Conservation (phyloP, 306 rosid species). For the Cucurbita moschata region DNA sequence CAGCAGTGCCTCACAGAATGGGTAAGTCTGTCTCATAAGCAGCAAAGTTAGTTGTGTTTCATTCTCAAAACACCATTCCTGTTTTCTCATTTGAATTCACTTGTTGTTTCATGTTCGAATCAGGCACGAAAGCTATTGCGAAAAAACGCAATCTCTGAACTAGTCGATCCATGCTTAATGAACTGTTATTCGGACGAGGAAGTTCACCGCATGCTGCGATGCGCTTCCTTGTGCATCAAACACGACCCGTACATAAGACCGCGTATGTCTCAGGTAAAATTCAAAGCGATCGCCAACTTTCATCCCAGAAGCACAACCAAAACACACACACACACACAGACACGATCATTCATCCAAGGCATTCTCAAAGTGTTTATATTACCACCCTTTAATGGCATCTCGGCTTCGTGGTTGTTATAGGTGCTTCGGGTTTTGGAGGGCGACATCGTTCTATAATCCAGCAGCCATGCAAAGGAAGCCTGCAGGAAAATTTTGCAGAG, state of each 20-base stretch:
- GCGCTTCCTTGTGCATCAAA: conserved; percentile 67
- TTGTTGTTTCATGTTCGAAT: not conserved
- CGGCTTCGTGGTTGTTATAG: conserved; percentile 13
- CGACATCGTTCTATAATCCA: conserved; percentile 34
- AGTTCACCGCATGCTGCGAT: conserved; percentile 55
- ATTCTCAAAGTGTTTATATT: not conserved
- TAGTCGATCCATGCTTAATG: conserved; percentile 58
- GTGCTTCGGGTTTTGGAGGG: conserved; percentile 90
- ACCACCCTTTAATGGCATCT: not conserved
- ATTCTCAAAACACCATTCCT: not conserved
- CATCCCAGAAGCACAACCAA: not conserved
- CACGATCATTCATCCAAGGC: not conserved
- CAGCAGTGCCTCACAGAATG: conserved; percentile 95
- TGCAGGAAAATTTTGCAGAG: not conserved
- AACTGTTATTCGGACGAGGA: conserved; percentile 40
- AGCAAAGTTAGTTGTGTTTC: not conserved
- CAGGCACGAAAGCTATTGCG: conserved; percentile 80
- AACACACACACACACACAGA: not conserved
- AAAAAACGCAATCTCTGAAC: conserved; percentile 31
- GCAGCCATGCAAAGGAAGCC: not conserved
- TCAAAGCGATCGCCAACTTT: not conserved
- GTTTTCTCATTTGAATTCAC: not conserved
- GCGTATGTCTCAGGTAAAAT: conserved; percentile 80
- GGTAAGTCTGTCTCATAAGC: conserved; percentile 29
- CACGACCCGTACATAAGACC: conserved; percentile 64